Evolutionary conservation across 2,329 filamentous ascomycete species (phyloP), one percentile per base, ranked within the genome.

Genomic region (Pseudogymnoascus sp.): DNA sequence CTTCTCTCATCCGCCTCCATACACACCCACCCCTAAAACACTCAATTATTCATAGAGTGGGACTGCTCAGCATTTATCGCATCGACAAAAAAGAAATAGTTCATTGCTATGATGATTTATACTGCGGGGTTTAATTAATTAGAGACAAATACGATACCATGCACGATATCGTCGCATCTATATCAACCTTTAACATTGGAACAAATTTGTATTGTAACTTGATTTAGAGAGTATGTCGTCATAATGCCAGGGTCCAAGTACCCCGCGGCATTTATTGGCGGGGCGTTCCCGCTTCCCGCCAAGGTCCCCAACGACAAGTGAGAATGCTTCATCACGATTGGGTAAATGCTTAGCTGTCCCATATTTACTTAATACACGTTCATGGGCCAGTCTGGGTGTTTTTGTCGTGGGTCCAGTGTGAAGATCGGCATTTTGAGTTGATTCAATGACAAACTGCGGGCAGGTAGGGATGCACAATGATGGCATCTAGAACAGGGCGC

Each of bases 211-310:
- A 28, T 54, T 31, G 14, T 19, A 28, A 54, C 48, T 54, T 54
- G 48, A 25, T 31, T 28, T 16, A 14, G 45, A 31, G 21, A 1
- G 8, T 31, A 54, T 54, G 48, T 54, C 48, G 25, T 54, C 48
- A 54, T 54, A 48, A 8, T 3, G 43, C 43, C 41, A 48, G 48
- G 48, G 48, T 16, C 48, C 25, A 51, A 51, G 21, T 51, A 51
- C 45, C 45, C 45, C 45, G 45, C 45, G 45, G 45, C 45, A 51
- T n/a, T 23, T 51, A 51, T 51, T 51, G 45, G 45, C 23, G 45
- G 45, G 45, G 45, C 45, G 23, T 28, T 54, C 48, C 48, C 48
- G 48, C 25, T 54, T 31, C 25, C 25, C 48, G 25, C 48, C 23
- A 54, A 54, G 48, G 16, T 10, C 23, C 8, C 14, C 10, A 31